A percentile compares a stretch with the other conserved stretches of the same genome.
Conservation (phyloP, 108 stramenopile genomes). For the Discostella pseudostelligera region DNA sequence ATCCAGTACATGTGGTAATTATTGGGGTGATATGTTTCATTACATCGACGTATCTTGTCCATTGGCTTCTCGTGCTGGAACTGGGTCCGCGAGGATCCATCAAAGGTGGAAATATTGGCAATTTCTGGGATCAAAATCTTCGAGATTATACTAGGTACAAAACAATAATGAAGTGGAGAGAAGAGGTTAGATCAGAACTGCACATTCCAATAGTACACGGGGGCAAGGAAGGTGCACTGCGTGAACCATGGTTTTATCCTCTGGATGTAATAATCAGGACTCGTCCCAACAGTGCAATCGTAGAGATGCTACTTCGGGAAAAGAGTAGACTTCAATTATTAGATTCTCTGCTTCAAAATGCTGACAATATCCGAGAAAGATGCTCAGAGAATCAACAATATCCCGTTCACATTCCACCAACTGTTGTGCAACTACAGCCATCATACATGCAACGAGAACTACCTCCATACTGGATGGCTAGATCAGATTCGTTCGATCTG, state of each 20-base stretch:
- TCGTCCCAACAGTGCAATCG: slow-evolving; percentile 28
- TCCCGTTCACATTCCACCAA: slow-evolving; percentile 13
- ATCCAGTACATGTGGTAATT: slow-evolving; percentile 7
- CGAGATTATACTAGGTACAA: slow-evolving; percentile 40
- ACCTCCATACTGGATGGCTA: slow-evolving; percentile 41
- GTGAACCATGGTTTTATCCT: slow-evolving; percentile 29
- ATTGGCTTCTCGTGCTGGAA: neutral
- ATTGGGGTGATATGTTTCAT: slow-evolving; percentile 8
- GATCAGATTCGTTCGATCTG: slow-evolving; percentile 17
- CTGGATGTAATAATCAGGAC: slow-evolving; percentile 26
- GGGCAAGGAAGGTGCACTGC: slow-evolving; percentile 27
- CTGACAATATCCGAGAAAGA: neutral
- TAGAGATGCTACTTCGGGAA: slow-evolving; percentile 44
- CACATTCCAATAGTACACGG: slow-evolving; percentile 27
- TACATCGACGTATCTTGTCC: neutral
- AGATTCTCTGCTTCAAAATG: slow-evolving; percentile 16
- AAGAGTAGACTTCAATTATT: slow-evolving; percentile 19
- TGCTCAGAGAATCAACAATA: slow-evolving; percentile 15
- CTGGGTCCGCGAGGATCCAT: slow-evolving; percentile 39
- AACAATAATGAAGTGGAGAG: slow-evolving; percentile 39
- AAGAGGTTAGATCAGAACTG: slow-evolving; percentile 22
- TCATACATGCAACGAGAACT: slow-evolving; percentile 13
- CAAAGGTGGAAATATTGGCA: slow-evolving; percentile 31
- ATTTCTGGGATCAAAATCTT: slow-evolving; percentile 25
- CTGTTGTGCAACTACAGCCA: slow-evolving; percentile 30